A percentile compares a stretch with the other conserved stretches of the same genome.
These are phyloP conservation scores for Petunia hybrid DNA, from an alignment of 305 asterid genomes.

Conservation along the genomic window DNA sequence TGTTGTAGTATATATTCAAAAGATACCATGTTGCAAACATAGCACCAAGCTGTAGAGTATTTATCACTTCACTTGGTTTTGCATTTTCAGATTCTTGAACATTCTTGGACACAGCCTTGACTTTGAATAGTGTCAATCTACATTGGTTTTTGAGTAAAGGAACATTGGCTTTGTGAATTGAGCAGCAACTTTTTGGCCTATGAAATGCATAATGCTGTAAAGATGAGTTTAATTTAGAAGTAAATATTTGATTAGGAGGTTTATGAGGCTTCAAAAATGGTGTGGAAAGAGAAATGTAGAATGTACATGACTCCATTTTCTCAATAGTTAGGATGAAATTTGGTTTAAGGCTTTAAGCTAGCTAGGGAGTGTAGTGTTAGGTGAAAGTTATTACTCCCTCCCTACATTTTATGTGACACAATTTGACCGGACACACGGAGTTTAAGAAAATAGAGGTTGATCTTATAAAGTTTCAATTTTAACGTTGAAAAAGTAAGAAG, in stretches of 20 bases:
- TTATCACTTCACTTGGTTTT: slow-evolving; percentile 37
- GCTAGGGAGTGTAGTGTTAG: not conserved
- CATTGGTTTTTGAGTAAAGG: not conserved
- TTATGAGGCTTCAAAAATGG: slow-evolving; percentile 46
- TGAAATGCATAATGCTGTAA: slow-evolving; percentile 17
- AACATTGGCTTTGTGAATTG: not conserved
- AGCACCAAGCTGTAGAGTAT: slow-evolving; percentile 59
- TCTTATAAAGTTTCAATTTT: no score
- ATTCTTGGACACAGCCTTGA: slow-evolving; percentile 48
- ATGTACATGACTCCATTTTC: slow-evolving; percentile 56
- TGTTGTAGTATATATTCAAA: slow-evolving; percentile 83
- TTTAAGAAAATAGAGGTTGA: no score
- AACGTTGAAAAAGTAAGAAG: no score
- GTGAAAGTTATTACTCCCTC: not conserved
- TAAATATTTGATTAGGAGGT: slow-evolving; percentile 32
- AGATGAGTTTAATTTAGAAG: slow-evolving; percentile 26
- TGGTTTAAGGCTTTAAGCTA: not conserved
- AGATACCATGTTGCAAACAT: slow-evolving; percentile 82
- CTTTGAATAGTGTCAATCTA: not conserved
- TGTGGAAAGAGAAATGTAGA: slow-evolving; percentile 53
- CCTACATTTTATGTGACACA: no score
- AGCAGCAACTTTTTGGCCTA: not conserved
- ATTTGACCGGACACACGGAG: no score
- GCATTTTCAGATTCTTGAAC: slow-evolving; percentile 37
- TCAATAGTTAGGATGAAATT: not conserved